Base-by-base conservation (phyloP, 805 yeast species). In the Candida stauntonica region DNA sequence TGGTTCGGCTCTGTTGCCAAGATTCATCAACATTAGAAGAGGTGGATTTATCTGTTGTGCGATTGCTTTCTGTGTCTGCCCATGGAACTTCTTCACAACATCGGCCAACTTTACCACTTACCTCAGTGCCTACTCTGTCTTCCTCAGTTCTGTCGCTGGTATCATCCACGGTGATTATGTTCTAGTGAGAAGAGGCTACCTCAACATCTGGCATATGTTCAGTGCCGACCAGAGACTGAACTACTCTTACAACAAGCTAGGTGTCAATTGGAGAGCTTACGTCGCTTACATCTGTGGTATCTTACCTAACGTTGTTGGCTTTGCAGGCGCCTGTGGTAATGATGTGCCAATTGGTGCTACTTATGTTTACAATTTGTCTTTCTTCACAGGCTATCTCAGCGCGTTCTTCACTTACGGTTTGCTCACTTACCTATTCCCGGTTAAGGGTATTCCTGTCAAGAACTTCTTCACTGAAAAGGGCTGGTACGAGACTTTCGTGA, bases 251-350 rank as follows among this genome's bases (percentile, higher is more conserved):
- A 72, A 73, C 53, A 62, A 54, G 21, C 61, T 68, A 36, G 96
- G 96, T 30, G 52, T 76, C 61, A 86, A 86, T 57, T 86, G 94
- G 93, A 72, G 95, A 57, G 96, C 91, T 2, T 79, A 75, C 48
- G 76, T 71, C 18, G 93, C 95, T 1, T 87, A 87, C 59, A 60
- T 87, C 49, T 71, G 80, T 48, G 95, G 95, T 39, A 79, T 88
- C 43, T 66, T 79, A 27, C 93, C 95, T 32, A 87, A 86, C 54
- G 80, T 88, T 55, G 84, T 83, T 14, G 96, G 96, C 2, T 87
- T 87, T 51, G 91, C 83, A 4, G 88, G 95, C 47, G 87, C 88
- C 6, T 77, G 85, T 16, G 85, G 81, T 27, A 73, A 78, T 14
- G 72, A 68, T 41, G 94, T 86, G 9, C 94, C 95, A 20, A 63